These are phyloP conservation scores for Tuber aestivum DNA, from an alignment of 495 filamentous ascomycete species.

Conservation along the genomic window DNA sequence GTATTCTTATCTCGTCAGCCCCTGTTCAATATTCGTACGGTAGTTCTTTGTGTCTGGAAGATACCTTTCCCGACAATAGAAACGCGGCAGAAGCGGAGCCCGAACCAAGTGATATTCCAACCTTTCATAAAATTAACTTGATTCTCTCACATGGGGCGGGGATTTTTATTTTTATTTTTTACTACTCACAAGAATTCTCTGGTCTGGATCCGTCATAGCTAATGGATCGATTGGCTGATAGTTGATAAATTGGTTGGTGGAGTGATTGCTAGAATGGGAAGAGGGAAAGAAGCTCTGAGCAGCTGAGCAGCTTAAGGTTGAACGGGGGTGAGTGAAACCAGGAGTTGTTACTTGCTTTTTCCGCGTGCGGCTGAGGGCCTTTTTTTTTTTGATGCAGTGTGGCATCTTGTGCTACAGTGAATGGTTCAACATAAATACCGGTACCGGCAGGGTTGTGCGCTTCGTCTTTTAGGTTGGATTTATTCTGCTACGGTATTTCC, in stretches of 20 bases:
- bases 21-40: neutral
- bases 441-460: neutral
- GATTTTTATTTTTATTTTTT: too few species aligned
- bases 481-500: neutral
- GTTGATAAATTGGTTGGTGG: neutral
- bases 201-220: neutral
- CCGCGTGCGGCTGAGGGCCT: neutral
- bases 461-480: neutral
- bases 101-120: constrained; percentile 1
- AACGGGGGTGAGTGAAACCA: neutral
- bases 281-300: neutral
- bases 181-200: constrained; percentile 2
- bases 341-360: neutral
- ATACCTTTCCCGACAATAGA: neutral
- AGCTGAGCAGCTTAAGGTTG: neutral
- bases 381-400: neutral
- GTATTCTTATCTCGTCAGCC: neutral
- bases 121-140: neutral
- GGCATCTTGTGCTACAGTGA: neutral
- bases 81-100: neutral
- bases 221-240: neutral
- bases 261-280: neutral
- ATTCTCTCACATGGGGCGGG: neutral
- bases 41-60: neutral
- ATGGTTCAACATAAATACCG: neutral